A percentile compares a stretch with the other conserved stretches of the same genome.
Evolutionary conservation across 768 basidiomycete genomes (phyloP).

Genomic region (Russula earlei): DNA sequence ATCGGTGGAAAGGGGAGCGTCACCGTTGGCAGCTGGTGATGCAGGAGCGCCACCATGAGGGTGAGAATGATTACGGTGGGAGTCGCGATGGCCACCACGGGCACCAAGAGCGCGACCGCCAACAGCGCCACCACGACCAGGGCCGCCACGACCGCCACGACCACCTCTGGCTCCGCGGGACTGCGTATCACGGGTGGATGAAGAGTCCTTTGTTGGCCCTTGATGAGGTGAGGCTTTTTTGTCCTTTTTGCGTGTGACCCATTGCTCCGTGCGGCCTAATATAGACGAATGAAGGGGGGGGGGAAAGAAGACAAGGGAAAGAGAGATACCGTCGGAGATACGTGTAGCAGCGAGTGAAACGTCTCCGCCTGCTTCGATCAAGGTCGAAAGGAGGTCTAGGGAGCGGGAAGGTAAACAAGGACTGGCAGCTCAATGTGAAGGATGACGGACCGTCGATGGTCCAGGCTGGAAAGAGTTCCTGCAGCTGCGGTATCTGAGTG

Average conservation of each 20-base stretch:
- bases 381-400: constrained; percentile 58
- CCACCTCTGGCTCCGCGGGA: constrained; percentile 58
- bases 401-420: constrained; percentile 21
- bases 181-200: constrained; percentile 36
- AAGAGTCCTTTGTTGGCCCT: constrained; percentile 53
- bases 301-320: constrained; percentile 17
- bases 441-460: constrained; percentile 50
- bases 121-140: constrained; percentile 31
- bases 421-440: constrained; percentile 9
- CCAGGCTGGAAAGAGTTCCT: constrained; percentile 64
- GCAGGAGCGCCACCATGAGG: constrained; percentile 25
- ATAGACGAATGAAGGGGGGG: constrained; percentile 13
- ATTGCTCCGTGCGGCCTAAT: constrained; percentile 65
- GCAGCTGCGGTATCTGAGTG: constrained; percentile 47
- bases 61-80: constrained; percentile 30
- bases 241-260: constrained; percentile 86
- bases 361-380: constrained; percentile 62
- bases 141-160: constrained; percentile 45
- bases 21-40: constrained; percentile 13
- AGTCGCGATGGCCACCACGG: constrained; percentile 39
- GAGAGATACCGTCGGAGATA: constrained; percentile 57
- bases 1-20: constrained; percentile 21
- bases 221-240: constrained; percentile 51
- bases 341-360: constrained; percentile 58
- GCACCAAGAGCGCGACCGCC: constrained; percentile 36